Evolutionary conservation across 371 early-diverging fungal genomes (phyloP).

Genomic region (Mortierella sp.): DNA sequence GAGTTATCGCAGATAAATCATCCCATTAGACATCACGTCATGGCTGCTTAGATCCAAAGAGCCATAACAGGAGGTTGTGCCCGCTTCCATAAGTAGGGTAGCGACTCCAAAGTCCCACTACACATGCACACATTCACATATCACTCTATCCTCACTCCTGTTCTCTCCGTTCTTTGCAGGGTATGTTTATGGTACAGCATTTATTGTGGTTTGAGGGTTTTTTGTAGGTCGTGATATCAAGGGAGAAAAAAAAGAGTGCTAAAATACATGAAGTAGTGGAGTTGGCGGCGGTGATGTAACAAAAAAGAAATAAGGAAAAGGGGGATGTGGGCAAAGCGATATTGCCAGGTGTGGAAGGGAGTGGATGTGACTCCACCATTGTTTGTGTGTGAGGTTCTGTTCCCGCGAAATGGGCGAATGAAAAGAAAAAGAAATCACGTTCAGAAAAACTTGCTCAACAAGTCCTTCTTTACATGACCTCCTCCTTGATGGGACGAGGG

Average conservation of each 20-base stretch:
- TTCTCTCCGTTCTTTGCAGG: too few relatives aligned
- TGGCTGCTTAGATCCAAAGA: too few relatives aligned
- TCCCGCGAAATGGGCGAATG: neutral
- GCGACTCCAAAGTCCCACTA: too few relatives aligned
- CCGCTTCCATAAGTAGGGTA: too few relatives aligned
- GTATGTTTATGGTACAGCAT: neutral
- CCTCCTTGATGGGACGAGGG: slow-evolving; percentile 38
- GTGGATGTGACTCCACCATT: neutral
- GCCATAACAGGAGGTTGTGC: too few relatives aligned
- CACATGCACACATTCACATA: too few relatives aligned
- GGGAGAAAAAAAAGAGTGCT: neutral
- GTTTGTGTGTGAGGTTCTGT: neutral
- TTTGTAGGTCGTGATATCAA: neutral
- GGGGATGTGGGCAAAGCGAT: neutral
- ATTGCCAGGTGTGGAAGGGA: slow-evolving; percentile 3
- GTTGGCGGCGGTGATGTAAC: neutral
- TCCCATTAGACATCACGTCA: too few relatives aligned
- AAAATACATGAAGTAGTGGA: neutral
- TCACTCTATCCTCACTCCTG: too few relatives aligned
- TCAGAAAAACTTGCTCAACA: neutral
- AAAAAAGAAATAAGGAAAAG: neutral
- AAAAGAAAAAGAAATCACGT: neutral
- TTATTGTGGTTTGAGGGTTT: neutral
- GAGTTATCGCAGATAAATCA: too few relatives aligned
- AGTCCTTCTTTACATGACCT: slow-evolving; percentile 26